Evolutionary conservation across 306 rosid genomes (phyloP).

Genomic region (Pueraria montana): DNA sequence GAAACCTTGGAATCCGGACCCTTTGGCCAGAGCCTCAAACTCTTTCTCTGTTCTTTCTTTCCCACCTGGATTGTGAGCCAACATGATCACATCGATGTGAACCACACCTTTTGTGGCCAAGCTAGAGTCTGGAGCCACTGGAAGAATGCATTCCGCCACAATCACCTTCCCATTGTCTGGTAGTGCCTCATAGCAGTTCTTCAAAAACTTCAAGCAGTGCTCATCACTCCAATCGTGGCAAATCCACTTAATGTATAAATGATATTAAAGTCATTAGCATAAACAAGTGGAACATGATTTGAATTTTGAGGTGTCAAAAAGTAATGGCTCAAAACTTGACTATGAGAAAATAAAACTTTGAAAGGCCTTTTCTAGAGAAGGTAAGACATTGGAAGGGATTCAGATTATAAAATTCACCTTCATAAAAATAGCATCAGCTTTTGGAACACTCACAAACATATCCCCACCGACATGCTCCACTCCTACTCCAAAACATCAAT

Average conservation of each 20-base stretch:
- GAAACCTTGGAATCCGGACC: constrained; percentile 83
- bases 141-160: constrained; percentile 93
- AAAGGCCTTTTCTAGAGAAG: background rate
- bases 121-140: constrained; percentile 82
- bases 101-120: constrained; percentile 82
- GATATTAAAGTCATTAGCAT: constrained; percentile 23
- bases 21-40: constrained; percentile 78
- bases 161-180: constrained; percentile 88
- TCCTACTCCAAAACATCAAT: constrained; percentile 58
- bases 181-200: constrained; percentile 82
- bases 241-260: constrained; percentile 64
- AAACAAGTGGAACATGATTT: constrained; percentile 12
- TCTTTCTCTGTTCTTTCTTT: constrained; percentile 91
- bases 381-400: constrained; percentile 6
- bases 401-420: constrained; percentile 60
- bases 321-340: background rate
- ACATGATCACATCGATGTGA: constrained; percentile 85
- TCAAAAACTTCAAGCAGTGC: constrained; percentile 83
- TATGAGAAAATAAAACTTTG: background rate
- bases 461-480: constrained; percentile 97
- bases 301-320: background rate
- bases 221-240: constrained; percentile 98
- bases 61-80: constrained; percentile 93
- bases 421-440: constrained; percentile 93
- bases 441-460: constrained; percentile 89